Evolutionary conservation across 2,329 filamentous ascomycete genomes (phyloP), one percentile per base, ranked within the genome.

Genomic region (Exophiala alcalophila): DNA sequence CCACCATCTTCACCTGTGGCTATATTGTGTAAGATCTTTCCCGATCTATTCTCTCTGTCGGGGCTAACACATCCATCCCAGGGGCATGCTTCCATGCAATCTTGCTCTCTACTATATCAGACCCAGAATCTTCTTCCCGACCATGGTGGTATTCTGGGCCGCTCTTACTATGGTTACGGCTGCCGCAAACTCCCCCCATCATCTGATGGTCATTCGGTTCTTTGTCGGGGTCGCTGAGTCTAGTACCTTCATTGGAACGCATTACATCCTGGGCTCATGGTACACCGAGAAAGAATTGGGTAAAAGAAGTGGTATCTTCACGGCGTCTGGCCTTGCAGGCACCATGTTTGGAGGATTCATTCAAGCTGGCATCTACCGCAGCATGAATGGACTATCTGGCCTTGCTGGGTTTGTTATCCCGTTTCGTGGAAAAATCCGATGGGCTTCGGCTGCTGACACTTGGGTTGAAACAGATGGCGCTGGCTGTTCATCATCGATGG

Each of bases 321-420:
- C 60, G 1, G 57, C 59, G 0, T 61, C 60, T 1, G 61, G 62
- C 3, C 53, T 64, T 12, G 61, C 61, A 0, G 63, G 61, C 1
- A 61, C 58, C 5, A 77, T 78, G 72, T 72, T 78, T 33, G 73
- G 72, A 11, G 76, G 75, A 1, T 78, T 77, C 44, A 63, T 79
- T 0, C 74, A 77, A 60, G 69, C 75, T 1, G 74, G 70, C 0
- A 71, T 71, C 0, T 76, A 76, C 55, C 70, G 69, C 15, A 71
- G 70, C 19, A 63, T 79, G 0, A 72, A 73, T 12, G 74, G 74
- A 1, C 61, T 70, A 0, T 57, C 57, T 9, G 74, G 74, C 0
- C 68, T 72, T 55, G 61, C 68, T 0, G 75, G 74, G 59, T 33
- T 31, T 16, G 10, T 3, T 26, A 26, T 30, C 7, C 14, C 12